Evolutionary conservation across 2,329 filamentous ascomycete species (phyloP).

Genomic region (Colletotrichum nymphaeae): DNA sequence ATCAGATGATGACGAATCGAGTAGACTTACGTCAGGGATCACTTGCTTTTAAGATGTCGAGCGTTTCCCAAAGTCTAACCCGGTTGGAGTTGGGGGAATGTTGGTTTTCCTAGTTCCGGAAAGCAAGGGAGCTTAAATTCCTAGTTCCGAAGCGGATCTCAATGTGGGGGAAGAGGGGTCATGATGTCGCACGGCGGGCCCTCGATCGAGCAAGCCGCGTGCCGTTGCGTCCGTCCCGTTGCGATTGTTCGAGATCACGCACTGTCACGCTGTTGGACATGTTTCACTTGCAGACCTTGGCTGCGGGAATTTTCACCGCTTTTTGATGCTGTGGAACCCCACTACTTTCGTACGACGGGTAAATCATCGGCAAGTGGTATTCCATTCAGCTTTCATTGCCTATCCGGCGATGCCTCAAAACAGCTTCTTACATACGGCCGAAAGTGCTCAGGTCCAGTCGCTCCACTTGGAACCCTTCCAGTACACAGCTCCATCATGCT

Average conservation of each 20-base stretch:
- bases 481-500: constrained; percentile 40
- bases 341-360: neutral
- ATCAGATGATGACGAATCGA: neutral
- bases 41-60: neutral
- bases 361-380: neutral
- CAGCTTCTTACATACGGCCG: neutral
- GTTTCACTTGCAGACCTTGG: neutral
- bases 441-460: constrained; percentile 39
- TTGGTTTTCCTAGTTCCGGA: neutral
- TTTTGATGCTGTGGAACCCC: neutral
- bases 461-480: constrained; percentile 41
- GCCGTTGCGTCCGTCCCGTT: neutral
- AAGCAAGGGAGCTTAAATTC: neutral
- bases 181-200: neutral
- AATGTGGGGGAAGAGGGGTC: neutral
- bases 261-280: neutral
- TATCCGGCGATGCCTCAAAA: neutral
- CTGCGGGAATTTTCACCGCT: neutral
- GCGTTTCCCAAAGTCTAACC: neutral
- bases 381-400: neutral
- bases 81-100: neutral
- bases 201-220: neutral
- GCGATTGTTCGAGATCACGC: neutral
- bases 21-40: neutral
- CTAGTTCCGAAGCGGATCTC: neutral